A percentile compares a stretch with the other conserved stretches of the same genome.
These are phyloP conservation scores for Parafenestella ontariensis DNA, from an alignment of 2,329 filamentous ascomycete species.

Conservation along the genomic window DNA sequence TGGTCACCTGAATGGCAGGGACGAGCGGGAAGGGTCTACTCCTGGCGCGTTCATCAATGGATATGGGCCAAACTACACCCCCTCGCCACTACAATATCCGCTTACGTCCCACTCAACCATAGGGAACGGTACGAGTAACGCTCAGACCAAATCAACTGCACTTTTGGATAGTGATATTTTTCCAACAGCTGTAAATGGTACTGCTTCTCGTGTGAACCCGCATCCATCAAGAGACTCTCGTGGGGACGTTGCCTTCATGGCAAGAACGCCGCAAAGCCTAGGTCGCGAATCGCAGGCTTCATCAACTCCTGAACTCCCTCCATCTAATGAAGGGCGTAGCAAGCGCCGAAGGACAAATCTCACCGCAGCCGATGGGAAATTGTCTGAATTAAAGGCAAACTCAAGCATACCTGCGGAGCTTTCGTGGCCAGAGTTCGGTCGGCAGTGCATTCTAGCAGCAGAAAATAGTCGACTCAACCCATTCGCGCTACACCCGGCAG, in stretches of 20 bases:
- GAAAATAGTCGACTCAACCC: slow-evolving; percentile 89
- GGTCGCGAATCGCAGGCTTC: slow-evolving; percentile 36
- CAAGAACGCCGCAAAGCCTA: slow-evolving; percentile 31
- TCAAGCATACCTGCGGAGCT: slow-evolving; percentile 84
- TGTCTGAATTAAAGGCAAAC: slow-evolving; percentile 60
- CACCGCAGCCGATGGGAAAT: slow-evolving; percentile 30
- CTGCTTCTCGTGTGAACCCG: slow-evolving; percentile 7
- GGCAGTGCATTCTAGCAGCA: slow-evolving; percentile 87
- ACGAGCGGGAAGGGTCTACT: slow-evolving; percentile 41
- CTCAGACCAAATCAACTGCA: slow-evolving; percentile 10
- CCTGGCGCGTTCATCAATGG: slow-evolving; percentile 39
- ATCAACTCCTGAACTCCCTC: slow-evolving; percentile 40
- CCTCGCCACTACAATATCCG: slow-evolving; percentile 40
- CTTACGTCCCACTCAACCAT: slow-evolving; percentile 28
- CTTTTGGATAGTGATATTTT: slow-evolving; percentile 18
- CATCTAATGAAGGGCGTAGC: slow-evolving; percentile 26
- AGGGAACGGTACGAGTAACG: slow-evolving; percentile 18
- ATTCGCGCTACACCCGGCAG: slow-evolving; percentile 83
- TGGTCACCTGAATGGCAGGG: slow-evolving; percentile 40
- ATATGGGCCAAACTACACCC: slow-evolving; percentile 34
- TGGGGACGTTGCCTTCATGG: slow-evolving; percentile 24
- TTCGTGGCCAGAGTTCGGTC: slow-evolving; percentile 78
- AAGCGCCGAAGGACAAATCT: slow-evolving; percentile 28
- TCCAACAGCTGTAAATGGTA: slow-evolving; percentile 16
- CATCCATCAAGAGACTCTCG: slow-evolving; percentile 18